These are phyloP conservation scores for Rhodotorula paludigena DNA, from an alignment of 768 basidiomycete species.

Conservation along the genomic window DNA sequence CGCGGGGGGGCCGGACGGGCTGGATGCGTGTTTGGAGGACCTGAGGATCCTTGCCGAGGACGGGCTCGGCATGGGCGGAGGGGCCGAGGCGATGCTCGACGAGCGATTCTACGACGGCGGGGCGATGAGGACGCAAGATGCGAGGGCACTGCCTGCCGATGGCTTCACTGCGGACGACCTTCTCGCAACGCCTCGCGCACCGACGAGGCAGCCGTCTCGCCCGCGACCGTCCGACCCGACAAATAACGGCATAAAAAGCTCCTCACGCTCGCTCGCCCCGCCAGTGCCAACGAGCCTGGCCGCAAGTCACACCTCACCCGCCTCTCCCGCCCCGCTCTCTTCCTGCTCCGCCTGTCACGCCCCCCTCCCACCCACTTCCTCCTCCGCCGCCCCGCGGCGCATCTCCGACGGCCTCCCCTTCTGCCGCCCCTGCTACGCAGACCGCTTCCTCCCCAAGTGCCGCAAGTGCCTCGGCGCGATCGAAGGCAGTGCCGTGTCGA, in stretches of 20 bases:
- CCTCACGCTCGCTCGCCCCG: not conserved
- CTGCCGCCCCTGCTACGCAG: constrained; percentile 41
- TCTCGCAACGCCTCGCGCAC: constrained; percentile 1
- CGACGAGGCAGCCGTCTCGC: constrained; percentile 6
- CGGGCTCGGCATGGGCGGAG: not conserved
- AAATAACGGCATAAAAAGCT: not conserved
- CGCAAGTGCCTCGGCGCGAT: constrained; percentile 40
- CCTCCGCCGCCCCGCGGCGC: not conserved
- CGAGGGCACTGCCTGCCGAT: no score
- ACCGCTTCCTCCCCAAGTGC: constrained; percentile 42
- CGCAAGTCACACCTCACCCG: not conserved
- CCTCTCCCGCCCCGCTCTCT: not conserved
- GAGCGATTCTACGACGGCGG: not conserved
- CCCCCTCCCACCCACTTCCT: not conserved
- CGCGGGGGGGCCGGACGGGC: not conserved
- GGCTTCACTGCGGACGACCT: not conserved
- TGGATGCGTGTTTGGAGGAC: constrained; percentile 34
- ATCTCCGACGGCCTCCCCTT: constrained; percentile 36
- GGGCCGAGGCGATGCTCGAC: not conserved
- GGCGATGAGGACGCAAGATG: not conserved
- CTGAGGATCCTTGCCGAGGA: constrained; percentile 19
- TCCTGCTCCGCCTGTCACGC: constrained; percentile 26
- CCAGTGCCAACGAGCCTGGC: not conserved
- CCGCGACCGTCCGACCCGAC: no score
- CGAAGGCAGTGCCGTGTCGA: constrained; percentile 40